Base-by-base conservation (phyloP, 2,329 filamentous ascomycete genomes). In the Diaporthe ampelina region DNA sequence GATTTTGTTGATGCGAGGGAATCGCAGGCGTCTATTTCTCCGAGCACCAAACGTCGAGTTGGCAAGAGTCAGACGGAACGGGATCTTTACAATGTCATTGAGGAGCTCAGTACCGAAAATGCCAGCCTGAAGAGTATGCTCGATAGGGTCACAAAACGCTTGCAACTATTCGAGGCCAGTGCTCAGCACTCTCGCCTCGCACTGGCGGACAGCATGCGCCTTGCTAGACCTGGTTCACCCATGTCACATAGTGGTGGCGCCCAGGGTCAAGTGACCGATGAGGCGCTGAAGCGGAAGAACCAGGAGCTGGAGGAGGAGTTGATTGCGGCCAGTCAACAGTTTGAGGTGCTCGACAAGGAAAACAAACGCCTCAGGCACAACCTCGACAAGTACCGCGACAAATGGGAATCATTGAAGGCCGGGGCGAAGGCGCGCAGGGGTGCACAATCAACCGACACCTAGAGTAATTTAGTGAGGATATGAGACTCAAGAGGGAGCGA, bases 131-230 rank as follows among this genome's bases (percentile, higher is more conserved):
- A 97, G 79, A 91, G 93, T 73, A 92, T 95, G 78, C 91, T 97
- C 11, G 95, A 98, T 83, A 95, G 94, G 67, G 89, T 98, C 48
- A 94, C 94, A 76, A 94, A 93, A 78, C 91, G 96, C 0, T 89
- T 99, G n/a, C 94, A 97, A 79, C 93, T 95, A 76, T 99, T 98
- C 85, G 96, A 99, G 83, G 92, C 95, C 52, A 95, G 94, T 79
- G 95, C 95, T 0, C 97, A 98, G 83, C 95, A 93, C 76, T 95
- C 94, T 50, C 94, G 93, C 70, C 90, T 95, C 84, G 94, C 95
- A 4, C 89, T 98, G 45, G 94, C 95, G 19, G 95, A 98, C 81
- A 97, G 94, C 78, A 92, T 91, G 81, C 86, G 91, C n/a, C 82
- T 92, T 8, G 89, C 91, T 83, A 85, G 88, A 19, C 89, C 90